Percentiles rank a stretch among this genome's conserved stretches.
Conservation (phyloP, 1,284 basidiomycete species). For the Lentinus polychrous region DNA sequence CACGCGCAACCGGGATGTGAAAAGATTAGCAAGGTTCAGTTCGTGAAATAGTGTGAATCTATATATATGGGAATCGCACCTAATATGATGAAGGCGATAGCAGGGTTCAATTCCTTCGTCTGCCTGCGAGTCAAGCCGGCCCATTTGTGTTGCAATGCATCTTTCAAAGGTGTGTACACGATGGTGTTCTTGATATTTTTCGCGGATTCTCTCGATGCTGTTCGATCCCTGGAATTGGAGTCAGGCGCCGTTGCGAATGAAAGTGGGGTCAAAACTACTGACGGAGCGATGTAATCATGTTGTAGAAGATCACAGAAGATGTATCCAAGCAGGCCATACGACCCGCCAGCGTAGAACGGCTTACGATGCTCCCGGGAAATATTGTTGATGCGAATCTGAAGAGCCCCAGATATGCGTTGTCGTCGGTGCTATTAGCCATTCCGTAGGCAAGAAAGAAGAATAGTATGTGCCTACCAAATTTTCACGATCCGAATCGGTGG, state of each 20-base stretch:
- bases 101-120: conserved; percentile 75
- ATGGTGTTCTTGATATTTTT: conserved; percentile 59
- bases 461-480: conserved; percentile 60
- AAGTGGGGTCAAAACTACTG: conserved; percentile 26
- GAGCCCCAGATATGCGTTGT: conserved; percentile 1
- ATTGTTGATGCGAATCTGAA: conserved; percentile 71
- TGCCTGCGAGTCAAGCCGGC: conserved; percentile 59
- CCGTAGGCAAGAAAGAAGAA: conserved; percentile 9
- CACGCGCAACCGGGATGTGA: conserved; percentile 1
- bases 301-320: conserved; percentile 89
- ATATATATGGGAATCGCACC: conserved; percentile 38
- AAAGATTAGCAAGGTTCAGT: conserved; percentile 1
- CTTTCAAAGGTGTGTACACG: conserved; percentile 58
- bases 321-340: conserved; percentile 89
- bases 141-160: conserved; percentile 70
- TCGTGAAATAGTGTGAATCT: neutral
- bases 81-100: conserved; percentile 62
- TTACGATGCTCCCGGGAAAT: conserved; percentile 65
- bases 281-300: conserved; percentile 83
- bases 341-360: conserved; percentile 84
- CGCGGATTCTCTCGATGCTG: conserved; percentile 51
- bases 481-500: conserved; percentile 68
- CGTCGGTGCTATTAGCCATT: conserved; percentile 3
- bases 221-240: conserved; percentile 45
- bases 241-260: conserved; percentile 8